Conservation (phyloP, 495 filamentous ascomycete species). For the Acidomyces sp. region DNA sequence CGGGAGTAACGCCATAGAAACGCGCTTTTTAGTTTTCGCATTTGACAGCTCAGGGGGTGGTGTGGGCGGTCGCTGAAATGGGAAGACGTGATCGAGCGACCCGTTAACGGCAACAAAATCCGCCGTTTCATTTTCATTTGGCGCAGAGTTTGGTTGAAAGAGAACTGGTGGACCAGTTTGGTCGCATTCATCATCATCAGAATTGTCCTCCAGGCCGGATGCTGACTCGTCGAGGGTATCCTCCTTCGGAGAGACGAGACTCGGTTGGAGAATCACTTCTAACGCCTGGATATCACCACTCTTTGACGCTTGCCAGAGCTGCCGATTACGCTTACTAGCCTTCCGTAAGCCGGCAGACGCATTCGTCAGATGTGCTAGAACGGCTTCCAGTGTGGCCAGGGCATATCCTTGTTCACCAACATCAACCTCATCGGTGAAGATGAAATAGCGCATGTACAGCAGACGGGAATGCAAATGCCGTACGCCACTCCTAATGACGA, state of each 20-base stretch:
- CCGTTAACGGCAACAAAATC: constrained; percentile 19
- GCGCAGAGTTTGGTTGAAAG: background rate
- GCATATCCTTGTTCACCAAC: constrained; percentile 96
- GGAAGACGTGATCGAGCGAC: constrained; percentile 75
- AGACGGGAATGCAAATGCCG: constrained; percentile 77
- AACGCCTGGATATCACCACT: constrained; percentile 62
- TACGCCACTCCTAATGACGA: constrained; percentile 85
- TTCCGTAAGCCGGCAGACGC: constrained; percentile 70
- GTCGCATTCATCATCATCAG: background rate
- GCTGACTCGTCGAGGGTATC: constrained; percentile 8
- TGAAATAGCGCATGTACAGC: constrained; percentile 87
- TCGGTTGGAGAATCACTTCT: constrained; percentile 63
- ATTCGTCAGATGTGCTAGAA: constrained; percentile 75
- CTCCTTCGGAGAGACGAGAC: constrained; percentile 9
- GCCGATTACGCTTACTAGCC: constrained; percentile 73
- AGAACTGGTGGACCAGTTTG: background rate
- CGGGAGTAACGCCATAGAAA: constrained; percentile 62
- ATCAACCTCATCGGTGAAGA: constrained; percentile 94
- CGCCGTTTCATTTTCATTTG: constrained; percentile 1
- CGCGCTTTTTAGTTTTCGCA: constrained; percentile 46
- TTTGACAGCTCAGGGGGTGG: constrained; percentile 35
- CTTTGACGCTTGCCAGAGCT: constrained; percentile 75
- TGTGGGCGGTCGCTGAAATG: constrained; percentile 49
- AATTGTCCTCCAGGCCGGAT: background rate
- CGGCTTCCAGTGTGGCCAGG: constrained; percentile 89